Conservation (phyloP, 345 rosid genomes). For the Psidium guajava region DNA sequence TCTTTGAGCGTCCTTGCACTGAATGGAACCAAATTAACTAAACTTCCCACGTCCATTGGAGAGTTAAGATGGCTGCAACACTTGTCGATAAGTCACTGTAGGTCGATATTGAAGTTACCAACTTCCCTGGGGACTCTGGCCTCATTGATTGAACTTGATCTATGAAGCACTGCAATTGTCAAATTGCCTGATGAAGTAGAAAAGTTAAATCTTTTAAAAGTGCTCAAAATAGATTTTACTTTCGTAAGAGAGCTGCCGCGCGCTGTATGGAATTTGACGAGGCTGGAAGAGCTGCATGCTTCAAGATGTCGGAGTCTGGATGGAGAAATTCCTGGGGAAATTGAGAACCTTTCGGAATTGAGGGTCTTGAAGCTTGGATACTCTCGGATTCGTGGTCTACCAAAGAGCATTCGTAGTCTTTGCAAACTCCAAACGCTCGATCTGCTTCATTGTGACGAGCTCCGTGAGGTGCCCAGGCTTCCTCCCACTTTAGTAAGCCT, state of each 20-base stretch:
- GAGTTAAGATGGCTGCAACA: fast-evolving
- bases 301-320: background rate
- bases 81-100: background rate
- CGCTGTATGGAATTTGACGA: background rate
- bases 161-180: background rate
- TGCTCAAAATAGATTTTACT: background rate
- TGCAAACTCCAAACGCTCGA: background rate
- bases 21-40: background rate
- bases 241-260: background rate
- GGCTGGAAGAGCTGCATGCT: background rate
- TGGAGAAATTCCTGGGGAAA: background rate
- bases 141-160: background rate
- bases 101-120: background rate
- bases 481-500: background rate
- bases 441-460: background rate
- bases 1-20: background rate
- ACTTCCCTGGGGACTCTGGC: background rate
- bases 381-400: background rate
- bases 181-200: background rate
- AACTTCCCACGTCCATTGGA: background rate
- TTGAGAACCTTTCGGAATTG: background rate
- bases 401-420: background rate
- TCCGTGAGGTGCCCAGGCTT: background rate
- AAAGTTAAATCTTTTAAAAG: background rate
- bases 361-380: background rate